Base-by-base conservation (phyloP, 2,329 filamentous ascomycete genomes). In the Colletotrichum sidae region DNA sequence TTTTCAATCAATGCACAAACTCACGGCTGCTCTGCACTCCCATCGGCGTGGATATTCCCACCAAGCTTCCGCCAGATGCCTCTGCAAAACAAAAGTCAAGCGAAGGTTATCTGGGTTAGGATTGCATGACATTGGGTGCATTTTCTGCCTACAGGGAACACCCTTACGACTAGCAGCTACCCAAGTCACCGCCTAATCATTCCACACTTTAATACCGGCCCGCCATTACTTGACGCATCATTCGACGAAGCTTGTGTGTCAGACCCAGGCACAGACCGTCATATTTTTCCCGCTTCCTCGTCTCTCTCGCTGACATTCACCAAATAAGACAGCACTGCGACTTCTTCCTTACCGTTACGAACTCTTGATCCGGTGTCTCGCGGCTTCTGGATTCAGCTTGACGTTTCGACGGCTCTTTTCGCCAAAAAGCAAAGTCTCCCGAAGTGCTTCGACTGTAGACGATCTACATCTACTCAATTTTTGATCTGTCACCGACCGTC, bases 181-280 rank as follows among this genome's bases (percentile, higher is more conserved):
- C 38, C 35, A 49, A 38, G 35, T 56, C 41, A 17, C 35, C 52
- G 42, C 47, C n/a, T 8, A 46, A 41, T 52, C 45, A 15, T 52
- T 42, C 25, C 12, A 15, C 55, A 38, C 52, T 42, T 39, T 38
- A 60, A 60, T 44, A 44, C 61, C 57, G 66, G 62, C 38, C 57
- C 62, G 62, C 41, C 56, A 47, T 11, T 54, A 49, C 39, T 58
- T 58, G 66, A 68, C 66, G 66, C 66, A 67, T 56, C 55, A 51
- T 62, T 58, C 56, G 56, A 62, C 66, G 62, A 55, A 57, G 56
- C 62, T 56, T 56, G 53, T 68, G 66, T 67, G 37, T 67, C 64
- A 67, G 64, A 67, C 64, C 46, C 64, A 67, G 64, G 64, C 64
- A 67, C 64, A 67, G 59, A 67, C 53, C 17, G 59, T 67, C 53